These are phyloP conservation scores for Euphrasia confusa DNA, from an alignment of 257 asterid species.

Conservation along the genomic window DNA sequence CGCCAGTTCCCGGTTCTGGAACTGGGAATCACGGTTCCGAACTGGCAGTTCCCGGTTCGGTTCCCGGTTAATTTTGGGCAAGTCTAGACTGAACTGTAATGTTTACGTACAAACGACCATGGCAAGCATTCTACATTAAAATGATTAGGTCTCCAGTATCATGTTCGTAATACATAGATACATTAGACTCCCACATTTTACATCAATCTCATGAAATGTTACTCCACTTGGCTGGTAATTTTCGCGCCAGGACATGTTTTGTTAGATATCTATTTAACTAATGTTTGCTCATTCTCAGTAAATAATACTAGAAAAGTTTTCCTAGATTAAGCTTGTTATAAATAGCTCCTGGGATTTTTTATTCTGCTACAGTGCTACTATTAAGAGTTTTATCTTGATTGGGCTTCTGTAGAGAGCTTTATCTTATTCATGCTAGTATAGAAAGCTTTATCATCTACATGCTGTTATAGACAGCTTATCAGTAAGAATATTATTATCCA, in stretches of 20 bases:
- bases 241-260: background rate
- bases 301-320: background rate
- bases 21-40: no score
- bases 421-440: no score
- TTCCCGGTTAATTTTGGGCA: no score
- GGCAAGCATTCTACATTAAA: background rate
- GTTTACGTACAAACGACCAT: slow-evolving; percentile 4
- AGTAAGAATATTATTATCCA: background rate
- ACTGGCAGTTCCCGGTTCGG: no score
- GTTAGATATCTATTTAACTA: slow-evolving; percentile 1
- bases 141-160: background rate
- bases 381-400: no score
- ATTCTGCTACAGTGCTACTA: background rate
- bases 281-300: slow-evolving; percentile 6
- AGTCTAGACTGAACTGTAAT: slow-evolving; percentile 9
- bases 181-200: background rate
- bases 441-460: no score
- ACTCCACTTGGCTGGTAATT: background rate
- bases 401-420: background rate
- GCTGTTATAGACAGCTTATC: background rate
- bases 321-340: background rate
- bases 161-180: slow-evolving; percentile 4
- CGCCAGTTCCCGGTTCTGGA: no score
- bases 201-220: background rate
- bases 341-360: slow-evolving; percentile 3